These are phyloP conservation scores for Ajuga reptans DNA, from an alignment of 305 asterid genomes.

Conservation along the genomic window DNA sequence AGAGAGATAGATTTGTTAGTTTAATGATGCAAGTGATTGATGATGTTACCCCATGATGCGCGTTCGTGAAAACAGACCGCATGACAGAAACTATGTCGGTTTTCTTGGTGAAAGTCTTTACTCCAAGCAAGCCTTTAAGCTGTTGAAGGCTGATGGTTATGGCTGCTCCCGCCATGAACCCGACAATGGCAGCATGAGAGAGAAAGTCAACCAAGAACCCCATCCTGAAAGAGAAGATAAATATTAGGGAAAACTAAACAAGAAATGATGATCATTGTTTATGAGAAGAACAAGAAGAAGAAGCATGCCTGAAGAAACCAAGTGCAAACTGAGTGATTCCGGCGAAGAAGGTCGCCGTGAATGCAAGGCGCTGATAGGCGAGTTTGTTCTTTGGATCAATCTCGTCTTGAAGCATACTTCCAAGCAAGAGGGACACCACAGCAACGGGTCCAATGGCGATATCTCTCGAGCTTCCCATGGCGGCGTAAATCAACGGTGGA, in stretches of 20 bases:
- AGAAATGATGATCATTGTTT: neutral
- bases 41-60: constrained; percentile 38
- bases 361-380: constrained; percentile 44
- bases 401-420: constrained; percentile 38
- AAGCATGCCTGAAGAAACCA: constrained; percentile 46
- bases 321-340: constrained; percentile 44
- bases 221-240: constrained; percentile 26
- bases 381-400: constrained; percentile 35
- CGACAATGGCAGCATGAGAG: constrained; percentile 47
- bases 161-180: constrained; percentile 56
- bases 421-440: constrained; percentile 57
- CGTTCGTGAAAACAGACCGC: constrained; percentile 32
- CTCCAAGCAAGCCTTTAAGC: constrained; percentile 44
- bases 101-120: constrained; percentile 43
- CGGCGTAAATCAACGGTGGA: constrained; percentile 54
- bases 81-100: constrained; percentile 41
- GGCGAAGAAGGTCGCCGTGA: constrained; percentile 59
- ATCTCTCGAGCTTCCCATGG: constrained; percentile 62
- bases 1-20: neutral
- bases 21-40: neutral
- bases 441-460: constrained; percentile 69
- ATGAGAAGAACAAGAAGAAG: neutral
- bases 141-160: constrained; percentile 48
- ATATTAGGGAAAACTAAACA: neutral
- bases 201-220: constrained; percentile 60